Evolutionary conservation across 495 filamentous ascomycete species (phyloP).

Genomic region (Penicillium lividum): DNA sequence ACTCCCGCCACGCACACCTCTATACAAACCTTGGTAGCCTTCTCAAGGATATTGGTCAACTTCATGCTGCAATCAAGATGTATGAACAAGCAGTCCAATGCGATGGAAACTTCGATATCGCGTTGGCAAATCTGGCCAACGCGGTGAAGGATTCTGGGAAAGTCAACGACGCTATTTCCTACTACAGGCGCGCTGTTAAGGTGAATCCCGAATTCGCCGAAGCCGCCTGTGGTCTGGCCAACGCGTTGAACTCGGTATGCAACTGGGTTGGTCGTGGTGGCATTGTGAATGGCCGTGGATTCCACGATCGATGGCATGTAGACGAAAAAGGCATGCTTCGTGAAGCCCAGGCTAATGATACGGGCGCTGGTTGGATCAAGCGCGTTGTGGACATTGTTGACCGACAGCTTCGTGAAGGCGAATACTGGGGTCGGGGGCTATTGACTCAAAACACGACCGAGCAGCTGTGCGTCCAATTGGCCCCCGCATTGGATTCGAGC

Average conservation of each 20-base stretch:
- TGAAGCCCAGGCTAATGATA: conserved; percentile 63
- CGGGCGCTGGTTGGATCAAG: conserved; percentile 83
- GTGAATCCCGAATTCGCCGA: conserved; percentile 96
- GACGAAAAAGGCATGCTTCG: conserved; percentile 81
- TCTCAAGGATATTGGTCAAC: conserved; percentile 94
- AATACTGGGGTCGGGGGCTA: conserved; percentile 79
- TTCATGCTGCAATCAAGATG: conserved; percentile 91
- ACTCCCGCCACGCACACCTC: conserved; percentile 91
- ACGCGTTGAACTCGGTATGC: conserved; percentile 95
- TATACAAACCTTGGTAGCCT: conserved; percentile 96
- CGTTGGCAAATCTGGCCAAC: conserved; percentile 94
- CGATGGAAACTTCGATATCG: conserved; percentile 93
- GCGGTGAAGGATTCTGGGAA: conserved; percentile 96
- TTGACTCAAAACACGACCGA: conserved; percentile 58
- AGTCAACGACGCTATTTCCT: conserved; percentile 87
- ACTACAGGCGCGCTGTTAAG: conserved; percentile 86
- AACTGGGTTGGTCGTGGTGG: conserved; percentile 93
- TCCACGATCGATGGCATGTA: conserved; percentile 91
- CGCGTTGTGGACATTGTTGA: conserved; percentile 93
- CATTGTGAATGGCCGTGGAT: conserved; percentile 67
- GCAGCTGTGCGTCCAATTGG: conserved; percentile 50
- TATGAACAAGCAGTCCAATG: conserved; percentile 93
- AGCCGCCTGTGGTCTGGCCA: conserved; percentile 93
- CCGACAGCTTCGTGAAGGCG: conserved; percentile 85
- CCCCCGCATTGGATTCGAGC: conserved; percentile 36